These are phyloP conservation scores for Luzula sylvatica DNA, from an alignment of 176 grass and related monocot genomes.

Conservation along the genomic window DNA sequence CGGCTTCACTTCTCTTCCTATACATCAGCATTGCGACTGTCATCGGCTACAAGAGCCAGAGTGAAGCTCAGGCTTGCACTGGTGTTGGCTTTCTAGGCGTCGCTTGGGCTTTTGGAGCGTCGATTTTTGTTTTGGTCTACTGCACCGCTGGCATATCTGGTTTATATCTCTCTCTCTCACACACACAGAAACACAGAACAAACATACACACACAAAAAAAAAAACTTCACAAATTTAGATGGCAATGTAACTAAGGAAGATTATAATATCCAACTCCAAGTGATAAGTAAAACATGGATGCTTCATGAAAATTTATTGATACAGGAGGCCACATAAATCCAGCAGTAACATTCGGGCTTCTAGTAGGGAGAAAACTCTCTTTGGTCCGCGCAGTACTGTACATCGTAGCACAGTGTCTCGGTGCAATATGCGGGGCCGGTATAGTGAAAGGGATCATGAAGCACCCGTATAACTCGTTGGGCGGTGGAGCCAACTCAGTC, in stretches of 20 bases:
- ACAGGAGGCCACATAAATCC: constrained; percentile 85
- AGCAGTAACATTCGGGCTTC: constrained; percentile 61
- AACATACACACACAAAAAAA: too few relatives aligned
- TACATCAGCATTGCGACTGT: constrained; percentile 80
- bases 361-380: constrained; percentile 60
- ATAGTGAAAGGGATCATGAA: constrained; percentile 68
- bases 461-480: constrained; percentile 20
- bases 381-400: constrained; percentile 43
- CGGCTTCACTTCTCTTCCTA: constrained; percentile 76
- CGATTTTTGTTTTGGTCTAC: constrained; percentile 84
- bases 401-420: constrained; percentile 73
- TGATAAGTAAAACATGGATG: too few relatives aligned
- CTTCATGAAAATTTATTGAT: neutral
- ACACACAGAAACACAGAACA: neutral
- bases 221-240: too few relatives aligned
- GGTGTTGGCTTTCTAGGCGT: constrained; percentile 72
- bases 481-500: constrained; percentile 65
- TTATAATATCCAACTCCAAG: too few relatives aligned
- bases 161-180: neutral
- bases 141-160: constrained; percentile 71
- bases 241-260: too few relatives aligned
- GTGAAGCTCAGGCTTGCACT: constrained; percentile 3
- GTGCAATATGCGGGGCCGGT: constrained; percentile 61
- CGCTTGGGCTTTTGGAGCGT: constrained; percentile 78
- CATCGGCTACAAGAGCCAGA: constrained; percentile 66